These are phyloP conservation scores for Begonia masoniana DNA, from an alignment of 306 rosid genomes.

Conservation along the genomic window DNA sequence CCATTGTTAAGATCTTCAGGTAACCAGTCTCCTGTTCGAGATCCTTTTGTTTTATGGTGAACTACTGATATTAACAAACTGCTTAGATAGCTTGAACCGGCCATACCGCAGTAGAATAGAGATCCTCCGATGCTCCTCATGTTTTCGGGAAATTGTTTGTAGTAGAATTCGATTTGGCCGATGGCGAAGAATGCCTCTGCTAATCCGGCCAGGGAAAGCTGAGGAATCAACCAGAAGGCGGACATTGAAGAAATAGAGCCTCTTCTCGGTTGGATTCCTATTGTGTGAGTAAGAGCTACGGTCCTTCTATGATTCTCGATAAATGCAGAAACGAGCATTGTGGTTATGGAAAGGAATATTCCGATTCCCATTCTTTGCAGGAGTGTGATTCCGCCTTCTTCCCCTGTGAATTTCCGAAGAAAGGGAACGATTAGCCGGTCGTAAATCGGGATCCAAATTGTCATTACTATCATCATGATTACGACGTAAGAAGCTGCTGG, in stretches of 20 bases:
- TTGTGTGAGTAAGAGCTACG: slow-evolving; percentile 31
- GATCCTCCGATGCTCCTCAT: slow-evolving; percentile 83
- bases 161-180: slow-evolving; percentile 66
- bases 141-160: slow-evolving; percentile 85
- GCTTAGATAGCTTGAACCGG: slow-evolving; percentile 55
- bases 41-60: slow-evolving; percentile 23
- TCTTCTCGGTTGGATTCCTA: slow-evolving; percentile 45
- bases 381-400: slow-evolving; percentile 64
- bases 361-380: slow-evolving; percentile 78
- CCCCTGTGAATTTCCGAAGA: slow-evolving; percentile 32
- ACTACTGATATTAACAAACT: slow-evolving; percentile 37
- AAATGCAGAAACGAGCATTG: slow-evolving; percentile 41
- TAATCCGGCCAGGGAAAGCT: slow-evolving; percentile 39
- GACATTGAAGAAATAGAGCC: slow-evolving; percentile 77
- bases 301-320: slow-evolving; percentile 42
- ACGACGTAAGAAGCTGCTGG: slow-evolving; percentile 59
- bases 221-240: slow-evolving; percentile 62
- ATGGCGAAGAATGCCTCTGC: slow-evolving; percentile 41
- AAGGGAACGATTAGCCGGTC: slow-evolving; percentile 49
- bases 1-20: slow-evolving; percentile 86
- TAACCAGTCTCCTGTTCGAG: slow-evolving; percentile 52
- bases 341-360: slow-evolving; percentile 25
- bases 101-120: slow-evolving; percentile 49
- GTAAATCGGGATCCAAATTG: slow-evolving; percentile 51
- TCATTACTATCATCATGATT: slow-evolving; percentile 53